These are phyloP conservation scores for Dactylorhiza incarnata DNA, from an alignment of 106 monocot genomes.

Conservation along the genomic window DNA sequence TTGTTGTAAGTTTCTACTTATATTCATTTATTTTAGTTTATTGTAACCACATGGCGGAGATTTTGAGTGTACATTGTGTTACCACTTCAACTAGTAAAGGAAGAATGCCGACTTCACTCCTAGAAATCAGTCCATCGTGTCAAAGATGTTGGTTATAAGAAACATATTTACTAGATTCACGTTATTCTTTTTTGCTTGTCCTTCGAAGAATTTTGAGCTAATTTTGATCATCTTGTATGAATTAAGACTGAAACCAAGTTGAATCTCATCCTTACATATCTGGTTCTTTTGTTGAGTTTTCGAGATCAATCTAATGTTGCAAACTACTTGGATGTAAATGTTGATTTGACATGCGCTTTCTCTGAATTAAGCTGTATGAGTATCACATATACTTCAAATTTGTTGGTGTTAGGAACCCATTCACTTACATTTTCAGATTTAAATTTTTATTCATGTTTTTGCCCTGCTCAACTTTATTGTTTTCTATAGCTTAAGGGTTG, in stretches of 20 bases:
- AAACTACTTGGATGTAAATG: background rate
- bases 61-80: background rate
- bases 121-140: background rate
- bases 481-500: background rate
- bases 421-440: background rate
- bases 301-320: background rate
- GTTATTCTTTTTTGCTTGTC: background rate
- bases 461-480: background rate
- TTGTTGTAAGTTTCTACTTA: background rate
- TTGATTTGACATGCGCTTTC: background rate
- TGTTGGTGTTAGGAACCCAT: background rate
- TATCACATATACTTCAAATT: background rate
- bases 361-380: background rate
- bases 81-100: background rate
- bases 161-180: background rate
- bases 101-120: background rate
- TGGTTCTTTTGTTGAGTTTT: background rate
- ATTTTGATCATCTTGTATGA: background rate
- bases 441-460: background rate
- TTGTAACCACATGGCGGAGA: background rate
- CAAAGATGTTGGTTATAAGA: background rate
- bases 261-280: background rate
- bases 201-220: background rate
- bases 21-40: background rate
- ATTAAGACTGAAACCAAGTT: background rate